Base-by-base conservation (phyloP, 352 stramenopile species). In the Pythium rhizo-oryzae region DNA sequence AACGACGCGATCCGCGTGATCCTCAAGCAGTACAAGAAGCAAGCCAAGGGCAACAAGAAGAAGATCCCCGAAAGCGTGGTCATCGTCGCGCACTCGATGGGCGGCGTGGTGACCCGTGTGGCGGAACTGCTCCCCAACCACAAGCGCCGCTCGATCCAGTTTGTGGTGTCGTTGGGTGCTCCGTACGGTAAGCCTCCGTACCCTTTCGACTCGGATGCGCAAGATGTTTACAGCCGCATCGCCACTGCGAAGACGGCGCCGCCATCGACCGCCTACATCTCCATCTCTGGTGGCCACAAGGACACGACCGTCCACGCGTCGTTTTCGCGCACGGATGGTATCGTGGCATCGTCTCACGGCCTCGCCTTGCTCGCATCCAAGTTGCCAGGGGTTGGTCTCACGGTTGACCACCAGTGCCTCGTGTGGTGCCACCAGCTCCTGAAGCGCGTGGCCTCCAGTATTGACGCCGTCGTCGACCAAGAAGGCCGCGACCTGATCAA, bases 351-450 rank as follows among this genome's bases (percentile, higher is more conserved):
- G 0, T 66, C 69, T 8, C 66, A 75, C 37, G 77, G 75, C 4
- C 57, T 97, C 43, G 80, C 74, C 8, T 49, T 75, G 8, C 73
- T 94, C 33, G 78, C 85, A 8, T 84, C 82, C 1, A 78, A 82
- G 5, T 83, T 97, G 61, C 82, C 88, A 0, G 37, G 50, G n/a
- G 84, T 97, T 13, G 43, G 78, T 30, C 71, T 84, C 28, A 77
- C 87, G 1, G 81, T 96, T 51, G 89, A 96, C 56, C 89, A 97
- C 47, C 73, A 92, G 21, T 93, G 88, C 59, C 66, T 97, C 61
- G 66, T 94, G 23, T 97, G 89, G 89, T 97, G 89, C 62, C 82
- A 93, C 69, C 82, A 95, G 33, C 71, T 97, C 33, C 71, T 97
- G 15, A 76, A 88, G 25, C 68, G 69, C 35, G 75, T 97, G 5